These are phyloP conservation scores for Boletus coccyginus DNA, from an alignment of 768 basidiomycete genomes.

Conservation along the genomic window DNA sequence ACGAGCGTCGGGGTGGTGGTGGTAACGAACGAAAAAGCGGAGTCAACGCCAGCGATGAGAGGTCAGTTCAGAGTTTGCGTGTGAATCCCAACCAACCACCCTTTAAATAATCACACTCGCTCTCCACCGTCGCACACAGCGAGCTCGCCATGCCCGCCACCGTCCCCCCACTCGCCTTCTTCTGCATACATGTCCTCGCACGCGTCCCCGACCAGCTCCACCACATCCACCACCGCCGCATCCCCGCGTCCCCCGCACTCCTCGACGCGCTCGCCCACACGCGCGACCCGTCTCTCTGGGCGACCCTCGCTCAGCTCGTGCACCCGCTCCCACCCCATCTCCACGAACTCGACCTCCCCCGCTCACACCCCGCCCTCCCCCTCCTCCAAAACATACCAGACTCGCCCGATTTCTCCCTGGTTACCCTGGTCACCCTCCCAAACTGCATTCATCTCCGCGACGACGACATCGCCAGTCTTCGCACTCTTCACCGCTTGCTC, in stretches of 20 bases:
- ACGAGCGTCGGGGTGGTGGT: slow-evolving; percentile 20
- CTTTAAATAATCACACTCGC: too few species aligned
- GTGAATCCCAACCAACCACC: slow-evolving; percentile 10
- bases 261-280: slow-evolving; percentile 33
- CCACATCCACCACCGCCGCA: slow-evolving; percentile 42
- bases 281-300: slow-evolving; percentile 62
- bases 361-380: slow-evolving; percentile 52
- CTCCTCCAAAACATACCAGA: slow-evolving; percentile 55
- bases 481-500: slow-evolving; percentile 48
- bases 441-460: slow-evolving; percentile 58
- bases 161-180: slow-evolving; percentile 51
- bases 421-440: slow-evolving; percentile 63
- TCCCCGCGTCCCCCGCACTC: slow-evolving; percentile 39
- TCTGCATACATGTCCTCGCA: slow-evolving; percentile 48
- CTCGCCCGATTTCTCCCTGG: slow-evolving; percentile 55
- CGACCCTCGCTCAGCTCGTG: slow-evolving; percentile 57
- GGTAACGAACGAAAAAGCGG: slow-evolving; percentile 3
- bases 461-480: slow-evolving; percentile 48
- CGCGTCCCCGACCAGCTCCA: slow-evolving; percentile 38
- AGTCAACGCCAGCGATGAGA: slow-evolving; percentile 31
- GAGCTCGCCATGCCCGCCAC: not conserved
- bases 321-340: slow-evolving; percentile 44
- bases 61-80: slow-evolving; percentile 6
- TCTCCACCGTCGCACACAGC: too few species aligned
- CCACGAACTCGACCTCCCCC: slow-evolving; percentile 41